Conservation (phyloP, 2,329 filamentous ascomycete species). For the Sporothrix dimorphospora region DNA sequence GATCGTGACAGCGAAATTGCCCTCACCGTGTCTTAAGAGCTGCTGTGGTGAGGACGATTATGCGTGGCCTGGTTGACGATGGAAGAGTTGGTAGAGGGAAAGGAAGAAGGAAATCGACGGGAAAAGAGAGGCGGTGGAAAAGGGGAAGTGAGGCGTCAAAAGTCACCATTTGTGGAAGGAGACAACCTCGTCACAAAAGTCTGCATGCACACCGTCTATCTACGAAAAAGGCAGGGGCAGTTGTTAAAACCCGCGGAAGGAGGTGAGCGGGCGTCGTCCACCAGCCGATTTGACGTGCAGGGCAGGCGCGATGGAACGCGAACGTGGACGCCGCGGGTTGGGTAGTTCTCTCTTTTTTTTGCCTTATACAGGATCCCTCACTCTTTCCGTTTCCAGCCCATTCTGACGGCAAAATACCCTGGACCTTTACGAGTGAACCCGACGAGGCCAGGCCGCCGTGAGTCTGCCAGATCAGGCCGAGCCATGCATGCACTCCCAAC, state of each 20-base stretch:
- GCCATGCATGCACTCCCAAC: neutral
- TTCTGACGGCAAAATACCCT: neutral
- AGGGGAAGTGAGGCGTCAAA: neutral
- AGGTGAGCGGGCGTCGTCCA: neutral
- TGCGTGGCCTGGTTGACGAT: neutral
- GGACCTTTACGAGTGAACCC: neutral
- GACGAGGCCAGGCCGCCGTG: neutral
- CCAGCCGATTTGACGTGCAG: conserved; percentile 20
- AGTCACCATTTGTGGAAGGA: neutral
- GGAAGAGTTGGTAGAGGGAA: neutral
- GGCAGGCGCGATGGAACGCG: conserved; percentile 37
- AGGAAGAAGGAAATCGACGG: neutral
- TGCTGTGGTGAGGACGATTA: neutral
- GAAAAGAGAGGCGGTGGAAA: neutral
- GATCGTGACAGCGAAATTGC: neutral
- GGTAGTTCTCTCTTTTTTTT: neutral
- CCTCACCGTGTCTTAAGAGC: neutral
- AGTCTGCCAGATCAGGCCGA: conserved; percentile 11
- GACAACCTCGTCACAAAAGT: neutral
- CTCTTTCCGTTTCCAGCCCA: neutral
- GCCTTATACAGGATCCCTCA: neutral
- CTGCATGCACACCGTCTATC: neutral
- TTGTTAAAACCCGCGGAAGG: conserved; percentile 7
- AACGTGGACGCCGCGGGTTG: conserved; percentile 27
- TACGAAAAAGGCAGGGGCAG: conserved; percentile 9